Base-by-base conservation (phyloP, 208 protist species). In the Balamuthia mandrillaris region DNA sequence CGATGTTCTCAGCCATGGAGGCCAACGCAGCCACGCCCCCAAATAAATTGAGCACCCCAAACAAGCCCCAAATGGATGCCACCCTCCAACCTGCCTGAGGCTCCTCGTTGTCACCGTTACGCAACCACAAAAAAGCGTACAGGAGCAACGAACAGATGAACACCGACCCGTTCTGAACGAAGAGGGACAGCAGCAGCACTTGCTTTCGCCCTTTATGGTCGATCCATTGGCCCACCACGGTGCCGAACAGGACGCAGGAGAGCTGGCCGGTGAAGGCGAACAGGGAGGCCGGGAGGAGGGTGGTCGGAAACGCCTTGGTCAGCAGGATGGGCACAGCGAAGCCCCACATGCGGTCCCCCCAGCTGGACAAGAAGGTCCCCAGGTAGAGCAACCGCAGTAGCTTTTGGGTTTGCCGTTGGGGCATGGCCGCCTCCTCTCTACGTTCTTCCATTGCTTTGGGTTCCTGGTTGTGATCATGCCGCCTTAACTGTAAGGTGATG, bases 331-430 rank as follows among this genome's bases (percentile, higher is more conserved):
- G 65, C 65, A 74, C 65, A 37, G 65, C 65, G n/a, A 74, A 74
- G 16, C 35, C 65, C 65, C 65, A 74, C 65, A 74, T 74, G 41
- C 65, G 65, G 51, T 74, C 35, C 41, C 65, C 65, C 65, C 65
- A 74, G 4, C 41, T 42, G 9, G 65, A 74, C 1, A 74, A 42
- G 21, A 74, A 33, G 9, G 65, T 52, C 14, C 65, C 51, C 9
- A 51, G 51, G 41, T 74, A 74, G 5, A 74, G 65, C 41, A 44
- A 6, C 5, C 39, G 33, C 39, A 74, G 39, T 42, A 74, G n/a
- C n/a, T n/a, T n/a, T n/a, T n/a, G n/a, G n/a, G n/a, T n/a, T n/a
- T n/a, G n/a, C n/a, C n/a, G n/a, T n/a, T n/a, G n/a, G n/a, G n/a
- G n/a, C n/a, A n/a, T n/a, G n/a, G n/a, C n/a, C n/a, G n/a, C n/a